Evolutionary conservation across 2,329 filamentous ascomycete genomes (phyloP).

Genomic region (Scedosporium dehoogii): DNA sequence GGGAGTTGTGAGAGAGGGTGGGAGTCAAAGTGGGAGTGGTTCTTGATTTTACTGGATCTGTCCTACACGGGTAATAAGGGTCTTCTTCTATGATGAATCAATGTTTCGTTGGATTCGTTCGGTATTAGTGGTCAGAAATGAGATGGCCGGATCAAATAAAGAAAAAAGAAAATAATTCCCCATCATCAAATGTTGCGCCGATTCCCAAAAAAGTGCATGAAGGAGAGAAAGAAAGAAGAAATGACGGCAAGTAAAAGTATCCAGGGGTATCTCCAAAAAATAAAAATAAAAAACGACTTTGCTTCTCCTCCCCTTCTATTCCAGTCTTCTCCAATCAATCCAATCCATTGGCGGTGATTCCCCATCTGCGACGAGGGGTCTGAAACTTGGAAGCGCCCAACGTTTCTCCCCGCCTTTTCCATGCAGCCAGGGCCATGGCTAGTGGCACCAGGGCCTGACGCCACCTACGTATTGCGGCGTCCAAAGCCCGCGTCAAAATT

Average conservation of each 20-base stretch:
- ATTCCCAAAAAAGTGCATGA: not conserved
- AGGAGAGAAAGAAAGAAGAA: not conserved
- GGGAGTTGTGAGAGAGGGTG: not conserved
- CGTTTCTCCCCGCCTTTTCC: not conserved
- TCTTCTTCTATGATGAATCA: too few relatives aligned
- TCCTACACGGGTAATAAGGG: too few relatives aligned
- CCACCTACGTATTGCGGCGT: too few relatives aligned
- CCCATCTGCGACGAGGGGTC: too few relatives aligned
- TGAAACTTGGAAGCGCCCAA: too few relatives aligned
- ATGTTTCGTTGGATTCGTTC: not conserved
- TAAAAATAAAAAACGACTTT: too few relatives aligned
- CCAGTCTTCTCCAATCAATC: not conserved
- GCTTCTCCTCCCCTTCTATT: not conserved
- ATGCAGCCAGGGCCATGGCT: too few relatives aligned
- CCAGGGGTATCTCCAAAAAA: constrained; percentile 1
- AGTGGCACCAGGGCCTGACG: too few relatives aligned
- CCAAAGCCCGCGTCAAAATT: too few relatives aligned
- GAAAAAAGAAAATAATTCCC: not conserved
- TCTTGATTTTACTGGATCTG: not conserved
- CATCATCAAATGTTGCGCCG: not conserved
- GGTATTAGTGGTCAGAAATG: not conserved
- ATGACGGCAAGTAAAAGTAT: not conserved
- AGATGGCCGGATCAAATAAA: not conserved
- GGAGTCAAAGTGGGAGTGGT: not conserved
- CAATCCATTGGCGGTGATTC: not conserved